A percentile compares a stretch with the other conserved stretches of the same genome.
These are phyloP conservation scores for Madurella fahalii DNA, from an alignment of 2,329 filamentous ascomycete species.

Conservation along the genomic window DNA sequence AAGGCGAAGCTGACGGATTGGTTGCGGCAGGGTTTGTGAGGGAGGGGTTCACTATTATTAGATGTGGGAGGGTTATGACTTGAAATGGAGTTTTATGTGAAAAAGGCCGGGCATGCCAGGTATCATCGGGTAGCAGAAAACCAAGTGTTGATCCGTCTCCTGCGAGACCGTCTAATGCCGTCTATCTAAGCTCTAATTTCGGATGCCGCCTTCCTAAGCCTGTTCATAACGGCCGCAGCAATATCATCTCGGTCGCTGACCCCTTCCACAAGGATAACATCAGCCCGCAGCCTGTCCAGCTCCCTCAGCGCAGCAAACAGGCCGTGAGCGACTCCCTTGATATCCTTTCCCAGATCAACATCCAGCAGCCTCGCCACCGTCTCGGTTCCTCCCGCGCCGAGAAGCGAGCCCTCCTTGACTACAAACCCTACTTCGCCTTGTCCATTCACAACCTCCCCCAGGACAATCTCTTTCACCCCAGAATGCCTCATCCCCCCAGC, in stretches of 20 bases:
- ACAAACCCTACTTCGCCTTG: slow-evolving; percentile 32
- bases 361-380: slow-evolving; percentile 54
- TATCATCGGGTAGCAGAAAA: background rate
- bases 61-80: slow-evolving; percentile 5
- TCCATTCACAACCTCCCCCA: slow-evolving; percentile 22
- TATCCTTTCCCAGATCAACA: slow-evolving; percentile 66
- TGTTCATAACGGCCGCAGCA: slow-evolving; percentile 82
- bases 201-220: slow-evolving; percentile 71
- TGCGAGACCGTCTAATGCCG: slow-evolving; percentile 22
- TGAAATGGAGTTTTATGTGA: background rate
- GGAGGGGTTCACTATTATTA: slow-evolving; percentile 26
- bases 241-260: slow-evolving; percentile 75
- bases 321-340: slow-evolving; percentile 73
- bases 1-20: slow-evolving; percentile 88
- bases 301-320: slow-evolving; percentile 84
- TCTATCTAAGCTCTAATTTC: slow-evolving; percentile 48
- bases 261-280: slow-evolving; percentile 87
- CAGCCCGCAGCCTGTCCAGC: slow-evolving; percentile 72
- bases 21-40: slow-evolving; percentile 73
- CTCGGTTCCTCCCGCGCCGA: slow-evolving; percentile 30
- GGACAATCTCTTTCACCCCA: slow-evolving; percentile 25
- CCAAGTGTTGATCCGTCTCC: slow-evolving; percentile 2
- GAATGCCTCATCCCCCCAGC: slow-evolving; percentile 39
- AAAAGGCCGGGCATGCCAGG: background rate
- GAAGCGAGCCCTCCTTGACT: slow-evolving; percentile 40